Evolutionary conservation across 768 basidiomycete genomes (phyloP), one percentile per base, ranked within the genome.

Genomic region (Serpula lacrymans): DNA sequence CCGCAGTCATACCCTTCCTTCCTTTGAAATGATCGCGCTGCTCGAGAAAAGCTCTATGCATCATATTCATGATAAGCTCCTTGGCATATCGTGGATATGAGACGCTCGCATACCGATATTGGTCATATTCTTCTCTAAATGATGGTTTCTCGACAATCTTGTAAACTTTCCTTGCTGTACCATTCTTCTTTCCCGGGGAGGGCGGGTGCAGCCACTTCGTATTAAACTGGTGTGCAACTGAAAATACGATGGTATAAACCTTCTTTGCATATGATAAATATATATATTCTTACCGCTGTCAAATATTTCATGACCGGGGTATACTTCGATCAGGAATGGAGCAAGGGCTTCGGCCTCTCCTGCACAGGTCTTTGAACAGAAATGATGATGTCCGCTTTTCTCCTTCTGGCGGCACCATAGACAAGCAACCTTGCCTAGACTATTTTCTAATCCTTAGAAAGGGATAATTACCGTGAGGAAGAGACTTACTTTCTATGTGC

Each of bases 141-240:
- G 68, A 58, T 22, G 71, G 63, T 3, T 76, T 63, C 8, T 67
- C 58, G 6, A 82, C 55, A 48, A 85, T 75, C 65, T 84, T 86
- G 67, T 84, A 85, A 36, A 85, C 65, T 39, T 65, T 70, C 39
- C 69, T 65, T 2, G 85, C 82, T 20, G 70, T 62, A 7, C 66
- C n/a, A n/a, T n/a, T n/a, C n/a, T n/a, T n/a, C n/a, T n/a, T n/a
- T n/a, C n/a, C n/a, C n/a, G 83, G 83, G 43, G 80, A 79, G 12
- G 59, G 30, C 13, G 72, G 63, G 50, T 84, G 83, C 45, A 81
- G 69, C 83, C 83, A 86, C 16, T 81, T 80, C 39, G 74, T 48
- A 50, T 76, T 80, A 65, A 85, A 85, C 49, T 84, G 83, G 49
- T 80, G 78, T 17, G 70, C 63, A 22, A 82, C 82, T 83, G 41